Evolutionary conservation across 192 early-diverging fungal genomes (phyloP).

Genomic region (Nowakowskiella sp.): DNA sequence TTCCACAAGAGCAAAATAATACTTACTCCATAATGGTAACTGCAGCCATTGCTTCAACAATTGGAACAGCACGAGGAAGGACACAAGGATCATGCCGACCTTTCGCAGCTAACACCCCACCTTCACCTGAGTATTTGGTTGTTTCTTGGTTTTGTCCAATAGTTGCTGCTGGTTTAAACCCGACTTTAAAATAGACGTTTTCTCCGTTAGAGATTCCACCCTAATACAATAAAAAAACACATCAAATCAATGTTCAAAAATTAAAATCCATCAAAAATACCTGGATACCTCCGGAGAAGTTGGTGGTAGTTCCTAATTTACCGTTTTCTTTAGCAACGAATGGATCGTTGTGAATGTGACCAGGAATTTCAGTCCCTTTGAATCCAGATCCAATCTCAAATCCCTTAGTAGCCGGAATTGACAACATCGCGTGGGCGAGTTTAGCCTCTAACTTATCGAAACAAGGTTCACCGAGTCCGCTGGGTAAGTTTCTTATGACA

Average conservation of each 20-base stretch:
- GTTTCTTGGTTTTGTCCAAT: constrained; percentile 88
- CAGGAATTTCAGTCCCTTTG: constrained; percentile 75
- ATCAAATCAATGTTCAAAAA: constrained; percentile 9
- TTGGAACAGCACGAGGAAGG: constrained; percentile 90
- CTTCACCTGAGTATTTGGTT: constrained; percentile 72
- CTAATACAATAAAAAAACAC: constrained; percentile 18
- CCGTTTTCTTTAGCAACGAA: constrained; percentile 60
- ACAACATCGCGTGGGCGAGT: constrained; percentile 97
- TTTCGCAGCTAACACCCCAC: constrained; percentile 77
- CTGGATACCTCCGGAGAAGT: constrained; percentile 94
- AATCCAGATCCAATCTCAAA: constrained; percentile 97
- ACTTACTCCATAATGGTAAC: constrained; percentile 85
- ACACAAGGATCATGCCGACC: constrained; percentile 98
- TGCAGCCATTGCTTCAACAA: constrained; percentile 95
- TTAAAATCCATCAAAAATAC: constrained; percentile 10
- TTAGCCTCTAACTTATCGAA: constrained; percentile 97
- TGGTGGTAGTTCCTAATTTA: constrained; percentile 76
- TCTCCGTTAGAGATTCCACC: constrained; percentile 97
- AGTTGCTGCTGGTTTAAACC: constrained; percentile 95
- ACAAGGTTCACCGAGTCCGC: constrained; percentile 92
- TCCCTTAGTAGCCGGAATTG: constrained; percentile 96
- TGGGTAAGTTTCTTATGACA: constrained; percentile 87
- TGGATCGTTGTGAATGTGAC: constrained; percentile 89
- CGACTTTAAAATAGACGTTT: constrained; percentile 93
- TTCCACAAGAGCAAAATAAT: neutral